phyloP scores from a whole-genome alignment of 768 basidiomycete genomes.

The Phanerochaete sordida region DNA sequence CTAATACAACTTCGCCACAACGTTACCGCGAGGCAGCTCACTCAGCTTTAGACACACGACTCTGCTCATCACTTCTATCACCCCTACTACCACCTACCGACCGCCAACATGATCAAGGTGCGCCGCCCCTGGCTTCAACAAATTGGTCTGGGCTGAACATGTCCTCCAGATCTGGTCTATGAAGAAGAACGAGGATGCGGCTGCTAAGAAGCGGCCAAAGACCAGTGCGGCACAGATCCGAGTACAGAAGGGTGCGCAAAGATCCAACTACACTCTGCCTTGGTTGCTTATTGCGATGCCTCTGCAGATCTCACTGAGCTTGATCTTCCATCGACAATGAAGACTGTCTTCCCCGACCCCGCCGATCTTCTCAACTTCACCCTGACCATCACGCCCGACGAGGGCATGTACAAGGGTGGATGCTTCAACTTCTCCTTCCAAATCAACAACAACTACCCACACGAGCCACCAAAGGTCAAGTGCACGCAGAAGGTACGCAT shows the following conservation, averaged over 20 bases:
- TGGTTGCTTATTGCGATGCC: neutral
- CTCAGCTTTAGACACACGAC: slow-evolving; percentile 3
- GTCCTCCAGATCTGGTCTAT: slow-evolving; percentile 97
- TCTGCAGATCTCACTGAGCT: slow-evolving; percentile 88
- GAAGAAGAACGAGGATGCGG: slow-evolving; percentile 99
- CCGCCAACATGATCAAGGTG: slow-evolving; percentile 42
- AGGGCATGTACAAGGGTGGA: slow-evolving; percentile 99
- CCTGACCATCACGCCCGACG: slow-evolving; percentile 93
- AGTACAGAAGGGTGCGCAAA: slow-evolving; percentile 89
- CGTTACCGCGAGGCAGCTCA: slow-evolving; percentile 7
- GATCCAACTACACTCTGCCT: neutral
- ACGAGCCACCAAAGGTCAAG: slow-evolving; percentile 98
- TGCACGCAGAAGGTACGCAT: slow-evolving; percentile 83
- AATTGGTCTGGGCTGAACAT: too few species aligned
- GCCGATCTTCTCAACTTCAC: slow-evolving; percentile 95
- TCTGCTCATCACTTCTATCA: slow-evolving; percentile 8
- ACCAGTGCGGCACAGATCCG: slow-evolving; percentile 97
- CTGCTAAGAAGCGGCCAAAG: slow-evolving; percentile 97
- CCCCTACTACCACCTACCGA: slow-evolving; percentile 9
- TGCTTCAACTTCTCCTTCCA: slow-evolving; percentile 90
- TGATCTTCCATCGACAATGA: slow-evolving; percentile 94
- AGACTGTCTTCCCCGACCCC: slow-evolving; percentile 90
- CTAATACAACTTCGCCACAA: slow-evolving; percentile 6
- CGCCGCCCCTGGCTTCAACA: neutral
- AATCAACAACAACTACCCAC: slow-evolving; percentile 98